Evolutionary conservation across 495 filamentous ascomycete species (phyloP).

Genomic region (Extremus antarcticus): DNA sequence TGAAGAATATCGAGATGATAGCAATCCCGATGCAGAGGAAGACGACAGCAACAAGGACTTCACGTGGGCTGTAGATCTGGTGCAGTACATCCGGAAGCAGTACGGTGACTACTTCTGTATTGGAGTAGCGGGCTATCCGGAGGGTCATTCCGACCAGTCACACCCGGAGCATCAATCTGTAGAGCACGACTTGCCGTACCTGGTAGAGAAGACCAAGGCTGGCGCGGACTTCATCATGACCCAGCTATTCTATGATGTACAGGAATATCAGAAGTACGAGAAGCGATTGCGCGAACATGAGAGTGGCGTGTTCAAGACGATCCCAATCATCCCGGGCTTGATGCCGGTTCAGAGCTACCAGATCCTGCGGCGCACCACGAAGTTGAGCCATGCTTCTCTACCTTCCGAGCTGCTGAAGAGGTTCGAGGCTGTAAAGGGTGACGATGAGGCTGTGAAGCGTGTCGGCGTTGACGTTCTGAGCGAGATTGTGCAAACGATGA

Average conservation of each 20-base stretch:
- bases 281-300: constrained; percentile 65
- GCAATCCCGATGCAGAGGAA: constrained; percentile 33
- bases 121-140: constrained; percentile 87
- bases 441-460: constrained; percentile 84
- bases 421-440: constrained; percentile 69
- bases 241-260: constrained; percentile 89
- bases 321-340: constrained; percentile 85
- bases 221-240: constrained; percentile 99
- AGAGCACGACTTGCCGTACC: constrained; percentile 70
- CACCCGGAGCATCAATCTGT: constrained; percentile 69
- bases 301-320: constrained; percentile 74
- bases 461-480: constrained; percentile 53
- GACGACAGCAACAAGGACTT: constrained; percentile 69
- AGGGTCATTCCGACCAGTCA: constrained; percentile 88
- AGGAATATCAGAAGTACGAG: constrained; percentile 73
- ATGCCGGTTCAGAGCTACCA: constrained; percentile 98
- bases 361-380: constrained; percentile 89
- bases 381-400: constrained; percentile 78
- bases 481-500: constrained; percentile 61
- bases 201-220: constrained; percentile 82
- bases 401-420: constrained; percentile 57
- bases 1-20: constrained; percentile 62
- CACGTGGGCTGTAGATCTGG: constrained; percentile 79
- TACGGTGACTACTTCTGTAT: constrained; percentile 96
- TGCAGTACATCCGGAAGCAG: constrained; percentile 71